These are phyloP conservation scores for Allium fistulosum DNA, from an alignment of 106 monocot species.

Conservation along the genomic window DNA sequence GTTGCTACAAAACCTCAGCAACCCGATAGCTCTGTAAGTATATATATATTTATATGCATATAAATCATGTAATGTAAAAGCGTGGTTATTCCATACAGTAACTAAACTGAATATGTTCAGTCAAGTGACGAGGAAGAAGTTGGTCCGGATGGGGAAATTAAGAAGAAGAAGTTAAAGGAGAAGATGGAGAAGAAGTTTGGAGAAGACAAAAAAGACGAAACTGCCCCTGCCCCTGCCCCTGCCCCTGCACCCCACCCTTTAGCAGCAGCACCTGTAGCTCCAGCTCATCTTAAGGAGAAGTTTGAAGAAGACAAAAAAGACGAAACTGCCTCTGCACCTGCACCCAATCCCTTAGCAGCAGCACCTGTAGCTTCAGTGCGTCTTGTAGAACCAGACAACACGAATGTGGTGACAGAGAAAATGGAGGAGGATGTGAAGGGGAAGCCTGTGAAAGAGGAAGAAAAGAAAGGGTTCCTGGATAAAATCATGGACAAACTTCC, in stretches of 20 bases:
- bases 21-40: slow-evolving; percentile 48
- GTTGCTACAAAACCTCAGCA: slow-evolving; percentile 34
- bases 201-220: slow-evolving; percentile 16
- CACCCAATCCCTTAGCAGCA: neutral
- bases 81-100: too few relatives aligned
- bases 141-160: slow-evolving; percentile 25
- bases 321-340: neutral
- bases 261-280: neutral
- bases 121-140: slow-evolving; percentile 63
- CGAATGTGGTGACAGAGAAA: too few relatives aligned
- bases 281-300: neutral
- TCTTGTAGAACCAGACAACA: too few relatives aligned
- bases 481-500: too few relatives aligned
- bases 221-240: neutral
- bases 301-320: slow-evolving; percentile 2
- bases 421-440: too few relatives aligned
- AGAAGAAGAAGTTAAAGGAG: slow-evolving; percentile 54
- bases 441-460: too few relatives aligned
- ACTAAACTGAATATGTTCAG: slow-evolving; percentile 1
- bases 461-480: too few relatives aligned
- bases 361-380: too few relatives aligned
- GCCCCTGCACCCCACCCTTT: too few relatives aligned
- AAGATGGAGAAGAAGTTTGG: slow-evolving; percentile 35
- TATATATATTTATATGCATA: slow-evolving; percentile 19
- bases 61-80: neutral